Evolutionary conservation across 1,284 basidiomycete genomes (phyloP).

Genomic region (Vanrija pseudolonga): DNA sequence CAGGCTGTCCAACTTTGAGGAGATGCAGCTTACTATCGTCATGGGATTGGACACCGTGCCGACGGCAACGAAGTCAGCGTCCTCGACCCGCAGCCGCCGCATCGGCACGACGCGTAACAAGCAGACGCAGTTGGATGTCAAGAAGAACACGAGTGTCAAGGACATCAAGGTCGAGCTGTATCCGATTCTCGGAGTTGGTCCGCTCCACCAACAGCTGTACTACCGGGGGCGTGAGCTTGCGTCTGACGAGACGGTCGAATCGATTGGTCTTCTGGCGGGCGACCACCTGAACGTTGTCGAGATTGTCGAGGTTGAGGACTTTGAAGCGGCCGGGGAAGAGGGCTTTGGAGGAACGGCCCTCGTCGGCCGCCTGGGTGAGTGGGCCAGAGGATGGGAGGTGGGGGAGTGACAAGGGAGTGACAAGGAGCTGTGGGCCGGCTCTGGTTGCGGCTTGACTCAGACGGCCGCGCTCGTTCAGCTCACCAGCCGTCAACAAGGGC

Average conservation of each 20-base stretch:
- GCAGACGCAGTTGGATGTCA: slow-evolving; percentile 13
- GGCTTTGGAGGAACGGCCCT: slow-evolving; percentile 43
- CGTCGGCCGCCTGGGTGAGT: slow-evolving; percentile 25
- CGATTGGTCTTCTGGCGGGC: slow-evolving; percentile 22
- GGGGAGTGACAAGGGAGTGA: background rate
- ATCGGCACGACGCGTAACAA: background rate
- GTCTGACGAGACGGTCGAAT: slow-evolving; percentile 25
- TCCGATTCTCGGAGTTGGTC: slow-evolving; percentile 18
- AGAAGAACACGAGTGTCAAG: slow-evolving; percentile 25
- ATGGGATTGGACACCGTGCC: background rate
- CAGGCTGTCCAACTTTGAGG: slow-evolving; percentile 18
- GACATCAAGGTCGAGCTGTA: slow-evolving; percentile 34
- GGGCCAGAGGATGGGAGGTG: slow-evolving; percentile 1
- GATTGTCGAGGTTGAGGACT: slow-evolving; percentile 25
- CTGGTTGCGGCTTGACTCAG: too few relatives aligned
- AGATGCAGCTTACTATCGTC: slow-evolving; percentile 17
- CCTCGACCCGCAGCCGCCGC: background rate
- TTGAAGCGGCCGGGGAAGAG: slow-evolving; percentile 18
- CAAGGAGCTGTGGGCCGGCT: background rate
- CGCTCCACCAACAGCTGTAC: slow-evolving; percentile 26
- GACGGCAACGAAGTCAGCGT: background rate
- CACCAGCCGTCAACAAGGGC: too few relatives aligned
- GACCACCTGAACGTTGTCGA: slow-evolving; percentile 24
- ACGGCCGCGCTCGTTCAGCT: too few relatives aligned
- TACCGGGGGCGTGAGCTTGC: slow-evolving; percentile 24